Percentiles rank a stretch among this genome's conserved stretches.
Conservation (phyloP, 176 grass and related monocot genomes). For the Paspalum vaginatum region DNA sequence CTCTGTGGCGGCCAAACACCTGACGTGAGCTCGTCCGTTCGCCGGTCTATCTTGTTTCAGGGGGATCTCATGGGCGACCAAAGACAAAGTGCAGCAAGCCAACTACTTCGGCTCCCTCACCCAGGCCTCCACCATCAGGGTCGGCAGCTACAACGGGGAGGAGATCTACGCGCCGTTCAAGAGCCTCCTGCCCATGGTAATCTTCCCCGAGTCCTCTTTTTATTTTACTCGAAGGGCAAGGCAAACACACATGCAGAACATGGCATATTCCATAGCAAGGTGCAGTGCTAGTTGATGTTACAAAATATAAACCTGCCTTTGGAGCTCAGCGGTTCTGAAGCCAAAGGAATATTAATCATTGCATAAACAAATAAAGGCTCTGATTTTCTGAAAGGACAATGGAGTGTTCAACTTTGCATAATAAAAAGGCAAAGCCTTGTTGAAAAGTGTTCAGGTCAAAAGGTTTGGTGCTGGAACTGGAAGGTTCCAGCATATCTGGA, state of each 20-base stretch:
- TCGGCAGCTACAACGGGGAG: conserved; percentile 92
- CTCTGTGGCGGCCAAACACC: too few species aligned
- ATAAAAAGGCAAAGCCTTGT: not conserved
- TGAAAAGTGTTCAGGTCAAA: conserved; percentile 17
- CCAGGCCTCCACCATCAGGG: conserved; percentile 84
- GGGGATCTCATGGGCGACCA: conserved; percentile 97
- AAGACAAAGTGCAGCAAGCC: conserved; percentile 95
- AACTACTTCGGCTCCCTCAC: conserved; percentile 97
- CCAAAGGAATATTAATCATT: conserved; percentile 9
- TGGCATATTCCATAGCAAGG: not conserved
- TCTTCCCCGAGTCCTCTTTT: not conserved
- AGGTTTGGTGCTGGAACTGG: not conserved
- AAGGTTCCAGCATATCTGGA: conserved; percentile 38
- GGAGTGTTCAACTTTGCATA: not conserved
- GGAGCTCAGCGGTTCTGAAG: not conserved
- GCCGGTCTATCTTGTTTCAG: conserved; percentile 36
- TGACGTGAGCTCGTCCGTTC: too few species aligned
- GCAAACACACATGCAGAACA: not conserved
- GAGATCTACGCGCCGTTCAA: conserved; percentile 97
- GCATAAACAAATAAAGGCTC: not conserved
- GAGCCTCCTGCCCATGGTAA: conserved; percentile 95
- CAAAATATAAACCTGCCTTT: not conserved
- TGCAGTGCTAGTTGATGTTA: conserved; percentile 3
- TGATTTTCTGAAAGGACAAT: not conserved
- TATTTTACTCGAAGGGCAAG: conserved; percentile 15